Evolutionary conservation across 73 alveolate species (phyloP).

Genomic region (Uronychia setigera): DNA sequence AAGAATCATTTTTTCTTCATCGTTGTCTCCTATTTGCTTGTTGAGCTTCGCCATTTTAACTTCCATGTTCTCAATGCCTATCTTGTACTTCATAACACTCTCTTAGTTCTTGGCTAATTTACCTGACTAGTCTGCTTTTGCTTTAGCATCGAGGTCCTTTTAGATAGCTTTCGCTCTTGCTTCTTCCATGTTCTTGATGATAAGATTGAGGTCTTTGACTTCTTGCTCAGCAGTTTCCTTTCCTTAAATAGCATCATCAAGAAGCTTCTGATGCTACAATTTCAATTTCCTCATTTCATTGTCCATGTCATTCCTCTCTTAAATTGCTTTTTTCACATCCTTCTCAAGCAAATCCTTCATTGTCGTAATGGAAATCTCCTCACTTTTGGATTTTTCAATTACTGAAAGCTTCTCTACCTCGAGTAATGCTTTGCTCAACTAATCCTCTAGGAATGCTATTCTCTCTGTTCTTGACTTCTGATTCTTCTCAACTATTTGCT

Average conservation of each 20-base stretch:
- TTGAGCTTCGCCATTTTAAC: not conserved
- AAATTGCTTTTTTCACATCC: not conserved
- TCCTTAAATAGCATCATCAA: not conserved
- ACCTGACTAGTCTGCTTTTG: not conserved
- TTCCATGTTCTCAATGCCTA: not conserved
- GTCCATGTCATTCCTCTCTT: not conserved
- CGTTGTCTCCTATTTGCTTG: not conserved
- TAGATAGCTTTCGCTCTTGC: not conserved
- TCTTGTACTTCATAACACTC: not conserved
- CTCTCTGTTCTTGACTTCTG: not conserved
- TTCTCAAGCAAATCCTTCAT: not conserved
- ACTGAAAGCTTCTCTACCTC: not conserved
- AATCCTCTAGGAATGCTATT: not conserved
- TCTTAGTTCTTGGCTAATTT: not conserved
- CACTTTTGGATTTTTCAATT: not conserved
- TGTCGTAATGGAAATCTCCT: not conserved
- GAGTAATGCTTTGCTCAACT: not conserved
- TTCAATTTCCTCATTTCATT: not conserved
- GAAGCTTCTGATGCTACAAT: not conserved
- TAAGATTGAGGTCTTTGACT: not conserved
- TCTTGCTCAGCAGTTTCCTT: not conserved
- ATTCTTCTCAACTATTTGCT: not conserved
- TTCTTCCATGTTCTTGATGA: not conserved
- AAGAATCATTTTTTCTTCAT: not conserved
- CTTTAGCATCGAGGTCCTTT: not conserved